These are phyloP conservation scores for Peronospora belbahrii DNA, from an alignment of 352 stramenopile species.

Conservation along the genomic window DNA sequence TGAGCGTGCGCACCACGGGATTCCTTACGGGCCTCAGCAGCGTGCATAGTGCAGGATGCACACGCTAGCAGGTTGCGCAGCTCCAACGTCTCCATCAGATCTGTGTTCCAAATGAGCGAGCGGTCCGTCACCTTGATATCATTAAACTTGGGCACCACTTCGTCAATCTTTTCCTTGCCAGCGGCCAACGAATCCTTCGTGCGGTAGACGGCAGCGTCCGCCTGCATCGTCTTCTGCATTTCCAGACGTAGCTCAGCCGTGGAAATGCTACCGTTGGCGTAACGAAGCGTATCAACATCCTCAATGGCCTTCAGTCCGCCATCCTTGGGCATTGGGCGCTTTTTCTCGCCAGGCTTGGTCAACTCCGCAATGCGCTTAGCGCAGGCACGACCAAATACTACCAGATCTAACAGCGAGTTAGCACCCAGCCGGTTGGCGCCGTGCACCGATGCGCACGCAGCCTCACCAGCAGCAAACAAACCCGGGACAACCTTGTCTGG, in stretches of 20 bases:
- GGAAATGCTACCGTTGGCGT: constrained; percentile 67
- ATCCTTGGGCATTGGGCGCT: constrained; percentile 73
- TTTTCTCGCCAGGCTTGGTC: constrained; percentile 84
- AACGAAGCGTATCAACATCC: constrained; percentile 87
- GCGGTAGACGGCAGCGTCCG: constrained; percentile 46
- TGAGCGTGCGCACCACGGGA: constrained; percentile 92
- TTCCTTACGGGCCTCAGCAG: constrained; percentile 92
- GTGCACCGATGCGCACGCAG: constrained; percentile 92
- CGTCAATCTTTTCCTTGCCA: constrained; percentile 82
- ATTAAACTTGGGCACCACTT: constrained; percentile 86
- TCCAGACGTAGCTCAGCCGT: constrained; percentile 81
- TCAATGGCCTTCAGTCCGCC: constrained; percentile 81
- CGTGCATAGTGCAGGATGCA: constrained; percentile 92
- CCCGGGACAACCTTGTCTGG: constrained; percentile 89
- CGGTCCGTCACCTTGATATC: constrained; percentile 92
- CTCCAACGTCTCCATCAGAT: constrained; percentile 95
- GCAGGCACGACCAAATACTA: constrained; percentile 94
- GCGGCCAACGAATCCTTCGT: constrained; percentile 65
- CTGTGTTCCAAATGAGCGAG: constrained; percentile 96
- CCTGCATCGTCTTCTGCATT: constrained; percentile 59
- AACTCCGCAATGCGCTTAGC: constrained; percentile 92
- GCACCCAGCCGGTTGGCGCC: constrained; percentile 91
- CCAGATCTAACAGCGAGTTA: constrained; percentile 95
- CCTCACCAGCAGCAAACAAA: constrained; percentile 93
- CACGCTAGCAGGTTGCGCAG: constrained; percentile 90